Percentiles rank a stretch among this genome's conserved stretches.
phyloP scores from a whole-genome alignment of 176 grass and related monocot species.

The Oropetium thomaeum region DNA sequence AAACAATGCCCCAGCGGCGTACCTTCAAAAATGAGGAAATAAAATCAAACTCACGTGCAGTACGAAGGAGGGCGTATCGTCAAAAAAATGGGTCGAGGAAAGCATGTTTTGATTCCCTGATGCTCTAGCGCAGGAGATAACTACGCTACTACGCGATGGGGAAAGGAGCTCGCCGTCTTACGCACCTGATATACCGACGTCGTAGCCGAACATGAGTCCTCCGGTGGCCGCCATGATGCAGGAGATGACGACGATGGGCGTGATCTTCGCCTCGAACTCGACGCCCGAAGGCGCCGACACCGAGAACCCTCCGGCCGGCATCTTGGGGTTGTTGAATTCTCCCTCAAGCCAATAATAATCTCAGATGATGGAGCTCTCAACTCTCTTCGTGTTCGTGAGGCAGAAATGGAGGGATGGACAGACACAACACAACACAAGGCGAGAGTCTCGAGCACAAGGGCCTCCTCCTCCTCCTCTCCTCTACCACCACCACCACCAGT shows the following conservation, averaged over 20 bases:
- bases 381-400: not conserved
- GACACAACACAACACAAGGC: too few relatives aligned
- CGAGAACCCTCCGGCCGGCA: slow-evolving; percentile 75
- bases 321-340: slow-evolving; percentile 25
- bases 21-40: not conserved
- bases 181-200: slow-evolving; percentile 85
- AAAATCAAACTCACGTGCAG: too few relatives aligned
- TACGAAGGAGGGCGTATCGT: not conserved
- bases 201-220: slow-evolving; percentile 94
- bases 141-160: too few relatives aligned
- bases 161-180: not conserved
- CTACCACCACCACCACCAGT: too few relatives aligned
- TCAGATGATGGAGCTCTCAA: not conserved
- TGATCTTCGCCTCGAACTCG: slow-evolving; percentile 96
- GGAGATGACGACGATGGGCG: slow-evolving; percentile 77
- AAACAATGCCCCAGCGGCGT: not conserved
- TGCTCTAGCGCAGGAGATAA: not conserved
- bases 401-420: not conserved
- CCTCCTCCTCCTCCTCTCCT: too few relatives aligned
- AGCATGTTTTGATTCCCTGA: not conserved
- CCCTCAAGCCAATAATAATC: not conserved
- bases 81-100: not conserved
- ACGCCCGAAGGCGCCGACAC: slow-evolving; percentile 57
- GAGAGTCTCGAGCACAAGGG: too few relatives aligned
- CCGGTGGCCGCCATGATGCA: slow-evolving; percentile 96